phyloP scores from a whole-genome alignment of 2,329 filamentous ascomycete species.

The Colletotrichum cuscutae region DNA sequence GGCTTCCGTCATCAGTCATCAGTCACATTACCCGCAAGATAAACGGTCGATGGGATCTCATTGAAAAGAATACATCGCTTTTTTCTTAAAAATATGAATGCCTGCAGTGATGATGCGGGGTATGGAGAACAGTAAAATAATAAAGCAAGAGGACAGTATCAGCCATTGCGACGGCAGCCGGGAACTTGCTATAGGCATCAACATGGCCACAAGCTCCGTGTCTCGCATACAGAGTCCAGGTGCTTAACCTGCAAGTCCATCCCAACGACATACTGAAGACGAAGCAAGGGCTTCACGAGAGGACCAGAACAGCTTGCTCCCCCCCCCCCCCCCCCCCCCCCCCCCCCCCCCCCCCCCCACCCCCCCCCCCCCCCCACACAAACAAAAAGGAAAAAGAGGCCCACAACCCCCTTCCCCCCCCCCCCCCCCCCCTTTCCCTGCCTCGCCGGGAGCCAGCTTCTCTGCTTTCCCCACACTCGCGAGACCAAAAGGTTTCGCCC shows the following conservation, averaged over 20 bases:
- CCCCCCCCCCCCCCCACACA: too few relatives aligned
- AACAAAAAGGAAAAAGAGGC: too few relatives aligned
- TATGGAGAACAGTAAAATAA: background rate
- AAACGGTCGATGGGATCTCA: background rate
- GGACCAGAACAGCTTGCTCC: background rate
- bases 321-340: too few relatives aligned
- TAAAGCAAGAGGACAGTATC: background rate
- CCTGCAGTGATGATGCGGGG: too few relatives aligned
- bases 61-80: background rate
- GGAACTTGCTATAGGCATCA: background rate
- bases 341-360: too few relatives aligned
- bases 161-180: background rate
- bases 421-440: background rate
- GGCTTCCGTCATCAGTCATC: background rate
- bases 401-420: too few relatives aligned
- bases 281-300: background rate
- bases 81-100: background rate
- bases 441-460: background rate
- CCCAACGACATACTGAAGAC: background rate
- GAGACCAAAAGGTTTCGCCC: conserved; percentile 12
- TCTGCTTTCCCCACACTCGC: background rate
- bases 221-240: background rate
- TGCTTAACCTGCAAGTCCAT: background rate
- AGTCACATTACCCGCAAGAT: background rate
- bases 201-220: background rate